Conservation (phyloP, 176 grass and related monocot species). For the Olyra latifolia region DNA sequence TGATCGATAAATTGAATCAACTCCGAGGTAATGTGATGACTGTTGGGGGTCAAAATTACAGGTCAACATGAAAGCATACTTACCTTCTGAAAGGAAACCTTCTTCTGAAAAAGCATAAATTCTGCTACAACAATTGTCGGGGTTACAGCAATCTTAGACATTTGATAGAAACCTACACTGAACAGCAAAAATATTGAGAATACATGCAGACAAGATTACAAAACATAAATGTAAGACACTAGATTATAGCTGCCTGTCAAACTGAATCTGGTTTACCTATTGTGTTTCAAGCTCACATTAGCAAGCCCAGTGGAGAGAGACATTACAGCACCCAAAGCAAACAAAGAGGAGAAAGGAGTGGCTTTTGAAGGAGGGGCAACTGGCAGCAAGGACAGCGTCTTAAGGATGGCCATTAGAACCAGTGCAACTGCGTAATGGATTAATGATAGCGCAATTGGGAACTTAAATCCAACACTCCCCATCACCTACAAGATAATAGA, state of each 20-base stretch:
- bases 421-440: conserved; percentile 86
- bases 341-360: conserved; percentile 91
- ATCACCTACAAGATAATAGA: conserved; percentile 62
- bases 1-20: neutral
- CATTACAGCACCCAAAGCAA: conserved; percentile 92
- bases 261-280: conserved; percentile 57
- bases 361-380: conserved; percentile 80
- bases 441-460: conserved; percentile 83
- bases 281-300: conserved; percentile 95
- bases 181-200: conserved; percentile 54
- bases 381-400: conserved; percentile 74
- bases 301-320: conserved; percentile 95
- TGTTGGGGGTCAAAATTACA: neutral
- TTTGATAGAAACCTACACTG: conserved; percentile 99
- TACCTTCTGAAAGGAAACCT: conserved; percentile 80
- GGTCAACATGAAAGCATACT: neutral
- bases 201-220: neutral
- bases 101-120: conserved; percentile 83
- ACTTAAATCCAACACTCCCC: conserved; percentile 93
- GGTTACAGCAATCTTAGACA: conserved; percentile 98
- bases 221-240: neutral
- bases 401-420: conserved; percentile 83
- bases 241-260: neutral
- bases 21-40: neutral
- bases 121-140: conserved; percentile 90